Evolutionary conservation across 2,329 filamentous ascomycete species (phyloP).

Genomic region (Botrytis elliptica): DNA sequence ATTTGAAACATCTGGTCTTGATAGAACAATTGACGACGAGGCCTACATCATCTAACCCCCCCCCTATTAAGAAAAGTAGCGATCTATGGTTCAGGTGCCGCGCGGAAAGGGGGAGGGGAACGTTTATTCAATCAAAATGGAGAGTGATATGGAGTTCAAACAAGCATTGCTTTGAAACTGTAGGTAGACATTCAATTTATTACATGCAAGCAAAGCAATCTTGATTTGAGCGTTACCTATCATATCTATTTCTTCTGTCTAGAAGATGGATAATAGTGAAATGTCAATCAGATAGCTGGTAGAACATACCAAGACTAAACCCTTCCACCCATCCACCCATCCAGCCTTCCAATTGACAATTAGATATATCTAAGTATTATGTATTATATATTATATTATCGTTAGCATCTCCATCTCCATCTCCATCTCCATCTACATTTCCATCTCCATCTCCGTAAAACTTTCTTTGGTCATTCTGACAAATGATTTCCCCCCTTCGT

Average conservation of each 20-base stretch:
- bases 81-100: neutral
- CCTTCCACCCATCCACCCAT: no score
- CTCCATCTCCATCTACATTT: neutral
- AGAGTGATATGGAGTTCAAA: neutral
- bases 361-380: neutral
- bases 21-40: neutral
- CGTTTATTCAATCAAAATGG: neutral
- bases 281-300: neutral
- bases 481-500: neutral
- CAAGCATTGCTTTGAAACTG: neutral
- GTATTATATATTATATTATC: neutral
- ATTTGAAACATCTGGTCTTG: neutral
- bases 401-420: neutral
- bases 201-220: neutral
- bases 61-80: neutral
- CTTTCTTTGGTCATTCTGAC: neutral
- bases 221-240: neutral
- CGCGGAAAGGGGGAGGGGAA: neutral
- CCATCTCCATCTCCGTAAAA: neutral
- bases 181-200: neutral
- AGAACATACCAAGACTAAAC: neutral
- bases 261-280: neutral
- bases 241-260: no score
- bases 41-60: slow-evolving; percentile 2
- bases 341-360: neutral